Evolutionary conservation across 129 eudicot genomes (phyloP), one percentile per base, ranked within the genome.

Genomic region (Cynara cardunculus): DNA sequence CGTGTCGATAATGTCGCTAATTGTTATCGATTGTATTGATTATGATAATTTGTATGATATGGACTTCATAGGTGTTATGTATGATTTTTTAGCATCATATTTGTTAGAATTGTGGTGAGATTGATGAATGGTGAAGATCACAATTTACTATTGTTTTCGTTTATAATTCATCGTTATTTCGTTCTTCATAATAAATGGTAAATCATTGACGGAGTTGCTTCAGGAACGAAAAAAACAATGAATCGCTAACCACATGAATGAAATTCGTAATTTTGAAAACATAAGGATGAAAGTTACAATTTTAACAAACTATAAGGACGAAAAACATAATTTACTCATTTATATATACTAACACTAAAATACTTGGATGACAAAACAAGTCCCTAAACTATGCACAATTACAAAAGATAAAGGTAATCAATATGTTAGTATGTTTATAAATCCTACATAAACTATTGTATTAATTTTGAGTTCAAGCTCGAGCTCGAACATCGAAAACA

Each of bases 21-120:
- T 67, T 21, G 74, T 73, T 19, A 74, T 13, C 25, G 8, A 74
- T 39, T 73, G 18, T 27, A 41, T 81, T 30, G 32, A 73, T 72
- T 34, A 71, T 41, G 68, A 30, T 69, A 46, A 79, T 25, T 78
- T 78, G 76, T 71, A 72, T 16, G 14, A 72, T 59, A 24, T 72
- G 61, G 49, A 35, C 1, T 25, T 14, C 39, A 78, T 39, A 77
- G 81, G 25, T 77, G 65, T 71, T 77, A 64, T 77, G 71, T 59
- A 28, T 31, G 12, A 62, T 19, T 44, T 35, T 11, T 66, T 78
- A 41, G 53, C 53, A 41, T 41, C 3, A 41, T 39, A 39, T 39
- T 41, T 41, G 53, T 41, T 41, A 41, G 16, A 41, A 41, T 41
- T 41, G 12, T 41, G 53, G 53, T 41, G 11, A 41, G 53, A 41